Base-by-base conservation (phyloP, 1,284 basidiomycete genomes). In the Cutaneotrichosporon dermatis region DNA sequence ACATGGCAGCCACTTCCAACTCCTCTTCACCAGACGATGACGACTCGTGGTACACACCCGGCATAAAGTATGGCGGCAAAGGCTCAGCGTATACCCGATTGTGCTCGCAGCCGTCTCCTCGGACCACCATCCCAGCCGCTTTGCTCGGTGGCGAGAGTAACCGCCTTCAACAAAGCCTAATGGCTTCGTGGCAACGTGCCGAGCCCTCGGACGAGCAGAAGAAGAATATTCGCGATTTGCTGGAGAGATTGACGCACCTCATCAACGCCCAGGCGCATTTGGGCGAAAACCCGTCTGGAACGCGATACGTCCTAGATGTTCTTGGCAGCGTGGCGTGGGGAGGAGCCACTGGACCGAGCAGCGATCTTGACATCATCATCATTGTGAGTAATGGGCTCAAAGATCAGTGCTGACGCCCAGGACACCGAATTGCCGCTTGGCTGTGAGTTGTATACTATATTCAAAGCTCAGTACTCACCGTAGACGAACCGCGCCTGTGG, bases 281-380 rank as follows among this genome's bases (percentile, higher is more conserved):
- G 1, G 4, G n/a, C 12, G 25, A 57, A 13, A 12, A 34, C 37
- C 43, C 33, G 15, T 13, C 51, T 37, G 5, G 56, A 54, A 44
- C 55, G 9, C 53, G 75, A 41, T 74, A 70, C 57, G 61, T 66
- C n/a, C 72, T 79, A 8, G 77, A 79, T 53, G 71, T 73, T 9
- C 77, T 77, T 65, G 77, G 77, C n/a, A 77, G 76, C 61, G 70
- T 75, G 12, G 74, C 72, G 35, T 79, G 77, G 77, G 75, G 74
- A 11, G 77, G 77, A 2, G 66, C 71, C 48, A 75, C 72, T 0
- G 73, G 74, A 4, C 51, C 58, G 34, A 65, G 66, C 9, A 71
- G 70, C 4, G 77, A 79, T 62, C 49, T 79, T 16, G 77, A 79
- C 62, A 51, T 79, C 16, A 70, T 76, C 11, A 63, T 76, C 35